These are phyloP conservation scores for Brassica incana DNA, from an alignment of 345 rosid species.

Conservation along the genomic window DNA sequence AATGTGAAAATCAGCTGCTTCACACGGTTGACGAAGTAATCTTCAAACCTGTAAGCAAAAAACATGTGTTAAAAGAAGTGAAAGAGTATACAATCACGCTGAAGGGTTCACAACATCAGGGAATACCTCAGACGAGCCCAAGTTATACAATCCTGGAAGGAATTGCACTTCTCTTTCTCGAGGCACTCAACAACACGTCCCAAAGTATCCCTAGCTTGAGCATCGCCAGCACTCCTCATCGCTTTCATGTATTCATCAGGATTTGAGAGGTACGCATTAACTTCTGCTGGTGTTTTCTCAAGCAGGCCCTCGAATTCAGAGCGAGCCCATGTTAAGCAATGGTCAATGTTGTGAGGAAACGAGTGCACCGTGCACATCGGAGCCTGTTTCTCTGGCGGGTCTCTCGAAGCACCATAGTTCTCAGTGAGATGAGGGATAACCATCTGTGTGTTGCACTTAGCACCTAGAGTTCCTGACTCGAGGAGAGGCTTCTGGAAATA, in stretches of 20 bases:
- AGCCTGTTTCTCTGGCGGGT: slow-evolving; percentile 96
- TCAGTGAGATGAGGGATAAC: slow-evolving; percentile 92
- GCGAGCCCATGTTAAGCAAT: slow-evolving; percentile 92
- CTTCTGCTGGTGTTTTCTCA: slow-evolving; percentile 91
- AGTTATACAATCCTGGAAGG: slow-evolving; percentile 79
- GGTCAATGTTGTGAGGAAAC: slow-evolving; percentile 94
- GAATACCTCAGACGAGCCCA: slow-evolving; percentile 82
- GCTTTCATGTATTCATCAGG: slow-evolving; percentile 61
- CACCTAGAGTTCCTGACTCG: slow-evolving; percentile 92
- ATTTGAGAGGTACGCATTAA: slow-evolving; percentile 69
- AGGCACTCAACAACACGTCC: slow-evolving; percentile 78
- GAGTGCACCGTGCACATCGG: slow-evolving; percentile 98
- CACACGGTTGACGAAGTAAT: slow-evolving; percentile 78
- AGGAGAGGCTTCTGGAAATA: slow-evolving; percentile 95
- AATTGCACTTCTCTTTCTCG: slow-evolving; percentile 70
- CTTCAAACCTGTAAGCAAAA: slow-evolving; percentile 75
- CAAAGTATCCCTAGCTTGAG: slow-evolving; percentile 83
- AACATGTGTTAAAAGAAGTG: slow-evolving; percentile 7
- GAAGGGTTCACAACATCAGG: neutral
- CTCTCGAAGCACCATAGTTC: slow-evolving; percentile 92
- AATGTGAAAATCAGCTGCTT: slow-evolving; percentile 85
- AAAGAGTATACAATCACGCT: neutral
- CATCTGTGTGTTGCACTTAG: slow-evolving; percentile 96
- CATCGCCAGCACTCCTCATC: slow-evolving; percentile 81
- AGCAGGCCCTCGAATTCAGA: slow-evolving; percentile 93